A percentile compares a stretch with the other conserved stretches of the same genome.
phyloP scores from a whole-genome alignment of 768 basidiomycete genomes.

The Podaxis rugospora region DNA sequence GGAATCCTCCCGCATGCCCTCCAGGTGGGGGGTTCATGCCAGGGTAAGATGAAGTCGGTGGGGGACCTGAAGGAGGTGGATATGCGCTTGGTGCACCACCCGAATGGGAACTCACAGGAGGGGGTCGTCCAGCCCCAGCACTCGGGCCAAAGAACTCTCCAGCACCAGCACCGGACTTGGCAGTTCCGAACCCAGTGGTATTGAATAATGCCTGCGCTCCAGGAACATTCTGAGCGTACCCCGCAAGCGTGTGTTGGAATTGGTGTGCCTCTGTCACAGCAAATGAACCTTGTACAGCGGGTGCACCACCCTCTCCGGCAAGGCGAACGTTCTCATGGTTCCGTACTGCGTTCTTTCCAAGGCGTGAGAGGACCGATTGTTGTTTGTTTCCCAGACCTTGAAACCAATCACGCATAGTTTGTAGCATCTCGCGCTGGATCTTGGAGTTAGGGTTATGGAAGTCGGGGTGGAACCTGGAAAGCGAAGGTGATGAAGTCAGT shows the following conservation, averaged over 20 bases:
- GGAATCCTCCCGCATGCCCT: constrained; percentile 13
- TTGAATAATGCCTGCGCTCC: constrained; percentile 39
- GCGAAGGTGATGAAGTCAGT: not conserved
- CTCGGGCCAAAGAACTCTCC: constrained; percentile 26
- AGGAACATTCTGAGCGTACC: constrained; percentile 44
- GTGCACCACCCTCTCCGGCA: constrained; percentile 44
- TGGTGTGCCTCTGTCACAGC: constrained; percentile 45
- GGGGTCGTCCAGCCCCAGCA: constrained; percentile 6
- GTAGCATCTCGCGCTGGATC: constrained; percentile 75
- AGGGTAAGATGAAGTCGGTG: constrained; percentile 17
- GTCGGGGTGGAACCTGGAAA: constrained; percentile 73
- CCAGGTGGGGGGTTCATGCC: not conserved
- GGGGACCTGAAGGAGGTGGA: constrained; percentile 16
- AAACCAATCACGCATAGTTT: constrained; percentile 62
- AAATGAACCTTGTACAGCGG: constrained; percentile 42
- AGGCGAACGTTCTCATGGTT: constrained; percentile 68
- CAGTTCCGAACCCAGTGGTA: constrained; percentile 21
- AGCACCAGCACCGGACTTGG: constrained; percentile 23
- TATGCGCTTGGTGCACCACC: constrained; percentile 21
- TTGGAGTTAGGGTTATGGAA: constrained; percentile 63
- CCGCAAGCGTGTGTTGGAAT: constrained; percentile 43
- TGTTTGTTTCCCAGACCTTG: constrained; percentile 43
- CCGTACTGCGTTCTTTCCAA: constrained; percentile 62
- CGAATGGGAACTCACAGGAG: not conserved
- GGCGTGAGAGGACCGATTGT: constrained; percentile 46